A percentile compares a stretch with the other conserved stretches of the same genome.
Evolutionary conservation across 441 rosid species (phyloP).

Genomic region (Eutrema salsugineum): DNA sequence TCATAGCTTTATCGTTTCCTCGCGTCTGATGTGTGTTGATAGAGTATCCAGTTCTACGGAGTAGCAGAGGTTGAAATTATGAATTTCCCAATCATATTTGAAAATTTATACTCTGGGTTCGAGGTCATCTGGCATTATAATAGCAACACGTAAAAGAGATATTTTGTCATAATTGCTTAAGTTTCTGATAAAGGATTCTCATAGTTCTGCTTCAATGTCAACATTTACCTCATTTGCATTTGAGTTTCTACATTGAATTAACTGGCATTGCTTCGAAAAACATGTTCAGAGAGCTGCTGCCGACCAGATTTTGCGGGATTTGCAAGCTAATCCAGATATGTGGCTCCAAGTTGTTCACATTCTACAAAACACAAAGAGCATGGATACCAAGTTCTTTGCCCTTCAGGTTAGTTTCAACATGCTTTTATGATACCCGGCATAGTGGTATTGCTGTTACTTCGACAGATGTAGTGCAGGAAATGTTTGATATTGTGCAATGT

Average conservation of each 20-base stretch:
- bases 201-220: not conserved
- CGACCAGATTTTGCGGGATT: conserved; percentile 90
- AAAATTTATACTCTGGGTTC: not conserved
- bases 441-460: not conserved
- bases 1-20: not conserved
- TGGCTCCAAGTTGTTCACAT: conserved; percentile 99
- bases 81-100: not conserved
- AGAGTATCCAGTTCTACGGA: not conserved
- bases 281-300: conserved; percentile 85
- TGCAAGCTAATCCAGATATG: conserved; percentile 95
- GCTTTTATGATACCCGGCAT: not conserved
- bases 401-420: conserved; percentile 63
- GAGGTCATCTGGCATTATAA: not conserved
- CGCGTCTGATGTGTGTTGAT: not conserved
- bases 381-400: conserved; percentile 97
- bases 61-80: not conserved
- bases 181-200: not conserved
- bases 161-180: not conserved
- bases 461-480: not conserved
- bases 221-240: not conserved
- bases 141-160: not conserved
- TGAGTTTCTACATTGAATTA: not conserved
- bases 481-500: not conserved
- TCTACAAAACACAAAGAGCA: conserved; percentile 76
- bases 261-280: not conserved